Evolutionary conservation across 2,329 filamentous ascomycete genomes (phyloP).

Genomic region (Lasiodiplodia theobromae): DNA sequence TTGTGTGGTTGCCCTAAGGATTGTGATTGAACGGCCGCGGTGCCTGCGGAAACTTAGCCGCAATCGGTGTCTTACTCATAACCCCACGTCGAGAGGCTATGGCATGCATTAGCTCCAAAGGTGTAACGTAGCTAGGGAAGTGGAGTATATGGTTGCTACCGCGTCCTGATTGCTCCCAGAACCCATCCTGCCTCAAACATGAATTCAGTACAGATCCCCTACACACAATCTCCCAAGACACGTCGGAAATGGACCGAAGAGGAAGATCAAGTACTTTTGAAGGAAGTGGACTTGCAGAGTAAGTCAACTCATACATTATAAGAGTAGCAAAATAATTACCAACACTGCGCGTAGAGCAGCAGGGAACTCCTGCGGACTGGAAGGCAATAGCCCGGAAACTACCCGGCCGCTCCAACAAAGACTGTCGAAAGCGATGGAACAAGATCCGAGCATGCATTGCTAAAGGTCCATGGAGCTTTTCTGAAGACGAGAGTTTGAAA

Average conservation of each 20-base stretch:
- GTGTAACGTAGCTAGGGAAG: neutral
- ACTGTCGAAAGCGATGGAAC: conserved; percentile 32
- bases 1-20: neutral
- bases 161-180: neutral
- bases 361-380: conserved; percentile 14
- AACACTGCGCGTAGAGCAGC: neutral
- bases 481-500: conserved; percentile 21
- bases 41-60: too few relatives aligned
- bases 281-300: neutral
- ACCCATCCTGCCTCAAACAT: neutral
- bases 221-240: neutral
- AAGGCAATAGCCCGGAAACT: conserved; percentile 20
- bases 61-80: neutral
- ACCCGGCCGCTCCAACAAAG: conserved; percentile 31
- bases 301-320: neutral
- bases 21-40: neutral
- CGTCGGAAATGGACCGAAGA: conserved; percentile 7
- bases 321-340: too few relatives aligned
- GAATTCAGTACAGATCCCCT: neutral
- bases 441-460: conserved; percentile 25
- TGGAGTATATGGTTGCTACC: neutral
- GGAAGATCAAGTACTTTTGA: neutral
- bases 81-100: neutral
- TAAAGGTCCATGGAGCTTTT: conserved; percentile 27
- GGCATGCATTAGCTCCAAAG: neutral